Conservation (phyloP, 2,329 filamentous ascomycete genomes). For the Tolypocladium endophyticum region DNA sequence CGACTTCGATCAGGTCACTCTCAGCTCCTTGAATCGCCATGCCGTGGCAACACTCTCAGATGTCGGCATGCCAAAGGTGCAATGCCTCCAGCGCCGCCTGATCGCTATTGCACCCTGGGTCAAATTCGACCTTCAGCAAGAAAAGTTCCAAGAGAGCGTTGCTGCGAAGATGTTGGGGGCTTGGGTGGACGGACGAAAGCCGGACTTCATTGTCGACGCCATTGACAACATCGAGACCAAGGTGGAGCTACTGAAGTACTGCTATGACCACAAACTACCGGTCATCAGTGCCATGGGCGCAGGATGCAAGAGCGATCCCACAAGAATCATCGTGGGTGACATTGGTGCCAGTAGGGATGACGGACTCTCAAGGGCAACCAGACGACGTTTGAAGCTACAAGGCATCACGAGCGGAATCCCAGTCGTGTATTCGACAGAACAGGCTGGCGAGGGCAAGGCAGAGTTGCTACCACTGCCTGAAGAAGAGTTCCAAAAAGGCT, state of each 20-base stretch:
- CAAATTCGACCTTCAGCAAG: slow-evolving; percentile 73
- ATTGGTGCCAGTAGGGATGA: slow-evolving; percentile 85
- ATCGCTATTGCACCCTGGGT: slow-evolving; percentile 89
- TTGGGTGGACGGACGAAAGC: slow-evolving; percentile 53
- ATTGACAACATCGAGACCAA: slow-evolving; percentile 99
- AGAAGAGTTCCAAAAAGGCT: slow-evolving; percentile 77
- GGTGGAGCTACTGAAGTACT: slow-evolving; percentile 81
- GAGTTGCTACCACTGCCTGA: slow-evolving; percentile 77
- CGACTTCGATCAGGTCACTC: slow-evolving; percentile 94
- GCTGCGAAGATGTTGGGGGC: slow-evolving; percentile 57
- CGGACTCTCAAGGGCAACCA: slow-evolving; percentile 73
- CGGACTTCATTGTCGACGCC: slow-evolving; percentile 88
- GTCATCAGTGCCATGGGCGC: slow-evolving; percentile 96
- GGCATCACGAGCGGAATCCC: slow-evolving; percentile 81
- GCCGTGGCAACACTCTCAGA: slow-evolving; percentile 89
- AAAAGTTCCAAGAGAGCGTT: slow-evolving; percentile 64
- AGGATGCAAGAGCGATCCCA: slow-evolving; percentile 81
- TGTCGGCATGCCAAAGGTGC: slow-evolving; percentile 86
- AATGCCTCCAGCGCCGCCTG: slow-evolving; percentile 67
- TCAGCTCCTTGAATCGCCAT: slow-evolving; percentile 92
- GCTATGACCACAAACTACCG: slow-evolving; percentile 62
- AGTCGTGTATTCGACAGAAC: slow-evolving; percentile 86
- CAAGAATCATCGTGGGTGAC: slow-evolving; percentile 79
- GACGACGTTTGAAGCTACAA: slow-evolving; percentile 63
- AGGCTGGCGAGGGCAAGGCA: slow-evolving; percentile 82